Conservation (phyloP, 768 basidiomycete species). For the Boletus barrowsii region DNA sequence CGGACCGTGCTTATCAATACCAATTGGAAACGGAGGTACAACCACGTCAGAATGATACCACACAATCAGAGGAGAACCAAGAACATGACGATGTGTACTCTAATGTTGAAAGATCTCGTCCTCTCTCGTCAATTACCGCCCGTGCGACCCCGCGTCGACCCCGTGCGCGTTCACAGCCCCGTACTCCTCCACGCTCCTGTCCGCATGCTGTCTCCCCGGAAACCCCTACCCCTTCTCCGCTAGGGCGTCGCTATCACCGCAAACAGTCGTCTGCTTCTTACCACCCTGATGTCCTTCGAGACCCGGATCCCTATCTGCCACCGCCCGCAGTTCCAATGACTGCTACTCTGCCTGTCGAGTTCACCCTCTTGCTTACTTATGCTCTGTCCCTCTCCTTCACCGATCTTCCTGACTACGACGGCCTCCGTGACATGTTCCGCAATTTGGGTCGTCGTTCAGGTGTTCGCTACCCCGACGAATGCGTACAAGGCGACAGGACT, state of each 20-base stretch:
- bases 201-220: conserved; percentile 11
- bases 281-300: conserved; percentile 14
- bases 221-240: conserved; percentile 18
- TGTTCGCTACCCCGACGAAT: conserved; percentile 36
- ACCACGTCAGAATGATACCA: not conserved
- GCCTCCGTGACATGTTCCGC: conserved; percentile 70
- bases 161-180: conserved; percentile 18
- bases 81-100: conserved; percentile 14
- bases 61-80: conserved; percentile 3
- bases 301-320: conserved; percentile 6
- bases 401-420: conserved; percentile 87
- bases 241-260: conserved; percentile 15
- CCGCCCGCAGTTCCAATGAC: conserved; percentile 52
- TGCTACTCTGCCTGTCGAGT: conserved; percentile 74
- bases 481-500: conserved; percentile 12
- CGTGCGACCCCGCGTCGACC: conserved; percentile 10
- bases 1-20: conserved; percentile 12
- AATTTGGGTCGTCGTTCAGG: conserved; percentile 54
- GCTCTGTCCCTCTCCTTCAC: conserved; percentile 81
- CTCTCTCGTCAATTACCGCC: conserved; percentile 4
- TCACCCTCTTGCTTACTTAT: conserved; percentile 75
- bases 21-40: conserved; percentile 2
- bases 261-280: conserved; percentile 18
- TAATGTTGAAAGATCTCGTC: conserved; percentile 15
- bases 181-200: conserved; percentile 14